phyloP scores from a whole-genome alignment of 768 basidiomycete species.

The Mycena polygramma region DNA sequence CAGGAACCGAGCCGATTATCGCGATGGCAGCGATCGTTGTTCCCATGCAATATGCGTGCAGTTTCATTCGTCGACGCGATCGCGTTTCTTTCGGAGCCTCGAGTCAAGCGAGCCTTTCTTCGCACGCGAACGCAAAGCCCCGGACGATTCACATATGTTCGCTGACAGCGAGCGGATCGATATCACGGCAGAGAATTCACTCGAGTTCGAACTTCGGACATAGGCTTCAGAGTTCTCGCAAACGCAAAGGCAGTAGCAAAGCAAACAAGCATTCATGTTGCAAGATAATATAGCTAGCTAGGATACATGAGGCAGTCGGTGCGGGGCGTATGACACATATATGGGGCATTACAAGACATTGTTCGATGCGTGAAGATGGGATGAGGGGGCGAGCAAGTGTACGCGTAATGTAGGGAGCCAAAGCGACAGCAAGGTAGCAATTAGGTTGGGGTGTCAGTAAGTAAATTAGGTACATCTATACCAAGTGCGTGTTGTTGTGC shows the following conservation, averaged over 20 bases:
- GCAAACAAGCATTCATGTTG: conserved; percentile 31
- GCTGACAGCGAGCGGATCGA: background rate
- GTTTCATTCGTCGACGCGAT: too few species aligned
- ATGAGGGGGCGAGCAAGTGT: background rate
- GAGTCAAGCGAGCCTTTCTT: background rate
- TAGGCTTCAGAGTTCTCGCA: too few species aligned
- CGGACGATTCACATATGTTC: conserved; percentile 5
- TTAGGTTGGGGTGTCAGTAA: conserved; percentile 25
- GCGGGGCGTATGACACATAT: conserved; percentile 28
- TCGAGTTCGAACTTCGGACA: background rate
- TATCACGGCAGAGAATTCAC: background rate
- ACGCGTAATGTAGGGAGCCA: conserved; percentile 16
- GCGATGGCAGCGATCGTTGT: background rate
- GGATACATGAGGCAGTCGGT: conserved; percentile 31
- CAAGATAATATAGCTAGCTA: conserved; percentile 37
- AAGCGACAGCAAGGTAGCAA: conserved; percentile 17
- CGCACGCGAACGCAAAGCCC: background rate
- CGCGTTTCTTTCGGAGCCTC: too few species aligned
- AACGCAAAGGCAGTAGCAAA: background rate
- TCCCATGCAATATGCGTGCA: too few species aligned
- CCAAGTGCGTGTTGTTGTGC: conserved; percentile 11
- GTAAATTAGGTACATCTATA: conserved; percentile 26
- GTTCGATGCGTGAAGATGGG: conserved; percentile 13
- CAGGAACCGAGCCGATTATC: background rate
- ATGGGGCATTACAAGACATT: conserved; percentile 33